phyloP scores from a whole-genome alignment of 768 basidiomycete species.

The Clitopilus hobsonii region DNA sequence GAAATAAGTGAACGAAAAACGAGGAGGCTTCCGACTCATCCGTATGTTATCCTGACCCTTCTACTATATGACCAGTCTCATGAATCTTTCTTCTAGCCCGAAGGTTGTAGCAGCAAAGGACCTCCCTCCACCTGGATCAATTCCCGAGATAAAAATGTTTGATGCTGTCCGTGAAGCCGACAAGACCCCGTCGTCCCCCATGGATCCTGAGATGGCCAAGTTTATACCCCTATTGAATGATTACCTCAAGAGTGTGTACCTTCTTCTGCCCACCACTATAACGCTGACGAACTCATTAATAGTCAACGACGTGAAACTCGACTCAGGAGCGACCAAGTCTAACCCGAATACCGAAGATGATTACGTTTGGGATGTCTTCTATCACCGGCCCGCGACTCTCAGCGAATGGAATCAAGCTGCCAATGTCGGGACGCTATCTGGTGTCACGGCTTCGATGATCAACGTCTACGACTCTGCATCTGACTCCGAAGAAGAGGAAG shows the following conservation, averaged over 20 bases:
- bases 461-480: conserved; percentile 58
- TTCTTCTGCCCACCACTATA: neutral
- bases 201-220: conserved; percentile 67
- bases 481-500: conserved; percentile 65
- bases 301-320: conserved; percentile 26
- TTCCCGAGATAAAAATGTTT: conserved; percentile 59
- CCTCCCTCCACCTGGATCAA: conserved; percentile 19
- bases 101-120: conserved; percentile 53
- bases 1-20: conserved; percentile 18
- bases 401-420: conserved; percentile 56
- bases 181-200: conserved; percentile 17
- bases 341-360: conserved; percentile 32
- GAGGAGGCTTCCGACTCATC: conserved; percentile 28
- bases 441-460: conserved; percentile 52
- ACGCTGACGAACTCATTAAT: neutral
- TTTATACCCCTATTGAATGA: conserved; percentile 76
- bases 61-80: neutral
- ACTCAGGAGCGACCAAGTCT: conserved; percentile 8
- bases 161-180: conserved; percentile 56
- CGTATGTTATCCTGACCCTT: conserved; percentile 24
- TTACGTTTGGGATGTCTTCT: conserved; percentile 85
- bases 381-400: conserved; percentile 57
- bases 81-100: conserved; percentile 33
- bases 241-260: conserved; percentile 55
- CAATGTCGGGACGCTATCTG: conserved; percentile 61